Evolutionary conservation across 495 filamentous ascomycete genomes (phyloP).

Genomic region (Mycothermus thermophilus): DNA sequence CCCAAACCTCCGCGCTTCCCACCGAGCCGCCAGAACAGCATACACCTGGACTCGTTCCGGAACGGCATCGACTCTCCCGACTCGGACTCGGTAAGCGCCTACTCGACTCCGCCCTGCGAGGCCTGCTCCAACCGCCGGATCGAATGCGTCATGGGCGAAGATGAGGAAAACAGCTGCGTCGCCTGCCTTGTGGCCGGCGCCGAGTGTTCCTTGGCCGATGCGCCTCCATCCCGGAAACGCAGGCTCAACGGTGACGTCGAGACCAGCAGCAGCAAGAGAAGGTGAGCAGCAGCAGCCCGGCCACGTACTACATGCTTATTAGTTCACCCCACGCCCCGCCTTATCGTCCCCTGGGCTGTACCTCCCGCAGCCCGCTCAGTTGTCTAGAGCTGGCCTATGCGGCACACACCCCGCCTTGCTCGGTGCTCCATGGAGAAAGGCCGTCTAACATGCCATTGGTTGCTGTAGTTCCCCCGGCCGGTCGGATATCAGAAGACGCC

Average conservation of each 20-base stretch:
- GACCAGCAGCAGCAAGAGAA: slow-evolving; percentile 41
- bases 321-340: slow-evolving; percentile 9
- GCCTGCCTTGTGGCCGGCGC: slow-evolving; percentile 47
- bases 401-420: slow-evolving; percentile 2
- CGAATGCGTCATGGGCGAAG: slow-evolving; percentile 78
- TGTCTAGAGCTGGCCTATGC: slow-evolving; percentile 2
- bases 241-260: slow-evolving; percentile 51
- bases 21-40: slow-evolving; percentile 29
- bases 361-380: not conserved
- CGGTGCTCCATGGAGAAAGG: slow-evolving; percentile 2
- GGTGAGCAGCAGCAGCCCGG: slow-evolving; percentile 25
- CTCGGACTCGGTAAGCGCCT: slow-evolving; percentile 33
- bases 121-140: slow-evolving; percentile 72
- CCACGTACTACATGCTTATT: not conserved
- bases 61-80: slow-evolving; percentile 37
- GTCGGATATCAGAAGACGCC: slow-evolving; percentile 38
- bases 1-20: slow-evolving; percentile 35
- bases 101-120: slow-evolving; percentile 32
- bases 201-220: slow-evolving; percentile 51
- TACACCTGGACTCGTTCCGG: slow-evolving; percentile 27
- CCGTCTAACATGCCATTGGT: slow-evolving; percentile 33
- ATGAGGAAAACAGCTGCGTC: slow-evolving; percentile 47
- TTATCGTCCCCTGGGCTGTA: not conserved
- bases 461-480: slow-evolving; percentile 36
- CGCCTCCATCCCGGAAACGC: slow-evolving; percentile 59